Percentiles rank a stretch among this genome's conserved stretches.
phyloP scores from a whole-genome alignment of 2,329 filamentous ascomycete genomes.

The Phyllosticta paracitricarpa region DNA sequence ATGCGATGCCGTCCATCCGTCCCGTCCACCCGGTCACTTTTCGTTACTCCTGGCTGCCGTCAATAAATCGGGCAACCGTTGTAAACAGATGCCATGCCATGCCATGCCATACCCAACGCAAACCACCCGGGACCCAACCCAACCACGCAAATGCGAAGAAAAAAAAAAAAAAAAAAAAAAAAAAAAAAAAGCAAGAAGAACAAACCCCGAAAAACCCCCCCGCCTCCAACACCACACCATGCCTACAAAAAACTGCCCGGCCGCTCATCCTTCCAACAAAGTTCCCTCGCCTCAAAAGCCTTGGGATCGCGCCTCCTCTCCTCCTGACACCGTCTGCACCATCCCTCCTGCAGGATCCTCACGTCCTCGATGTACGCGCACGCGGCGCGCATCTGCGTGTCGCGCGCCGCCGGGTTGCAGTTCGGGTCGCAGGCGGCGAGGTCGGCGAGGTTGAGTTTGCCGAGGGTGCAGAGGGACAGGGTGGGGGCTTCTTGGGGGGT shows the following conservation, averaged over 20 bases:
- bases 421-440: not conserved
- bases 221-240: not conserved
- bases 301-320: constrained; percentile 3
- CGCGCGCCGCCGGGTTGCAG: not conserved
- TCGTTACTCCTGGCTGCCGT: too few relatives aligned
- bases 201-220: too few relatives aligned
- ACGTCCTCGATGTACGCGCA: constrained; percentile 9
- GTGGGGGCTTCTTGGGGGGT: constrained; percentile 1
- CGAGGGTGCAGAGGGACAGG: constrained; percentile 3
- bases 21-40: too few relatives aligned
- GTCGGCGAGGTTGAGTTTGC: constrained; percentile 1
- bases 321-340: constrained; percentile 2
- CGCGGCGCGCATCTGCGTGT: constrained; percentile 4
- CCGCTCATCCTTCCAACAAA: constrained; percentile 6
- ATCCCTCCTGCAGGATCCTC: constrained; percentile 6
- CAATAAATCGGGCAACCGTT: too few relatives aligned
- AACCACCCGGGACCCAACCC: too few relatives aligned
- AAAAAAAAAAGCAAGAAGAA: too few relatives aligned
- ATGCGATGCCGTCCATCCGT: too few relatives aligned
- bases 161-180: too few relatives aligned
- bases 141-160: too few relatives aligned
- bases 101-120: too few relatives aligned
- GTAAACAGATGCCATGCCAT: too few relatives aligned
- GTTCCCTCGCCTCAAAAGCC: not conserved
- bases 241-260: not conserved